Base-by-base conservation (phyloP, 2,329 filamentous ascomycete genomes). In the Aureobasidium pullulans region DNA sequence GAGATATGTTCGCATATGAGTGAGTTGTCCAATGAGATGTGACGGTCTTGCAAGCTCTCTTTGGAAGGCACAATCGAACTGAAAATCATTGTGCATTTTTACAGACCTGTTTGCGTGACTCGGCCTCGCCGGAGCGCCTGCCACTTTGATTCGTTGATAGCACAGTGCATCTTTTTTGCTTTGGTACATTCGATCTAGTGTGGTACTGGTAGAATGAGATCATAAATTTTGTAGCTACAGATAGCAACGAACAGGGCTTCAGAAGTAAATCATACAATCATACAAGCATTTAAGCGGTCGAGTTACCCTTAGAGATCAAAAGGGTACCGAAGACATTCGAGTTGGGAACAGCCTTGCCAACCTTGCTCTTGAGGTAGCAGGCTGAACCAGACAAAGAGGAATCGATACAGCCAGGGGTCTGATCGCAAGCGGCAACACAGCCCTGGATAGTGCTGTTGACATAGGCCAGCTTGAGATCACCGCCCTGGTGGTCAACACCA, bases 401-500 rank as follows among this genome's bases (percentile, higher is more conserved):
- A 37, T 72, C 68, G n/a, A 72, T 65, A 60, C 70, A 72, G 28
- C 65, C 66, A 3, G 64, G 19, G 0, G 62, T 68, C 19, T 59
- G 62, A n/a, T 66, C 67, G 57, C 70, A 72, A 19, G 64, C 63
- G 37, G 66, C 64, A 54, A 70, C 68, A 53, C 70, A 72, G 37
- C 62, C 56, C 32, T 64, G 56, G 40, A 72, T 64, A 39, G 43
- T 63, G 43, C 53, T 62, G 5, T 34, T 54, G 13, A 66, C 67
- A 37, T 59, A 59, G 6, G 64, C 48, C 32, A 61, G 60, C 10
- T 59, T 57, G 39, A 71, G 61, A 57, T 72, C 69, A 13, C 68
- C 67, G 16, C 66, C 68, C 9, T 56, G 16, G 57, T 69, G 67
- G 57, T 72, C 70, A 53, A 70, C 66, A 42, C 67, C 67, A 48